Base-by-base conservation (phyloP, 352 stramenopile species). In the Ochromonadaceae sp. region DNA sequence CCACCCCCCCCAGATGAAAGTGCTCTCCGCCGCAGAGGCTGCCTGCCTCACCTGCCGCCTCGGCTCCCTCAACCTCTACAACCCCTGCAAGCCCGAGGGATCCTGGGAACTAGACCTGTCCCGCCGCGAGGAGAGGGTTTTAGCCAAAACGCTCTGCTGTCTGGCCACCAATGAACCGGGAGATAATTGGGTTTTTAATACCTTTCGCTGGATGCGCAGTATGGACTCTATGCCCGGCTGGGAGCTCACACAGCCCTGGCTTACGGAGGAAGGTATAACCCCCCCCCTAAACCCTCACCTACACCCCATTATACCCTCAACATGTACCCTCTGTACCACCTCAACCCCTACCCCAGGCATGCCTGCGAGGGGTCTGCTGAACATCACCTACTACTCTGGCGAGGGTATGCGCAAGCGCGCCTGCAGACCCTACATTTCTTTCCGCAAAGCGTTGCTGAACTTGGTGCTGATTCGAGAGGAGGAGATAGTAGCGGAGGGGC, bases 221-320 rank as follows among this genome's bases (percentile, higher is more conserved):
- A 63, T 49, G 38, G 35, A 47, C 15, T 22, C 3, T 9, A 63
- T 63, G 34, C 55, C 55, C 14, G 55, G 55, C 20, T 60, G 14
- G 14, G 7, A 52, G 31, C 36, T 52, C 20, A 47, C 34, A 39
- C 52, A 47, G 22, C 28, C 52, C 17, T 60, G 52, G 52, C 36
- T 60, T 22, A 60, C 52, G 17, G 52, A 60, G 31, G 52, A 60
- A 5, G 55, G 55, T 22, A 26, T 63, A 25, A n/a, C n/a, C n/a
- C n/a, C n/a, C n/a, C n/a, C n/a, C n/a, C n/a, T n/a, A n/a, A n/a
- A n/a, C n/a, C n/a, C n/a, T n/a, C n/a, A n/a, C n/a, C n/a, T n/a
- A n/a, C n/a, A n/a, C n/a, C n/a, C n/a, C n/a, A n/a, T n/a, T n/a
- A n/a, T n/a, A n/a, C n/a, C n/a, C n/a, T n/a, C n/a, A n/a, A n/a